These are phyloP conservation scores for Saxispiralis lemnorum DNA, from an alignment of 495 filamentous ascomycete species.

Conservation along the genomic window DNA sequence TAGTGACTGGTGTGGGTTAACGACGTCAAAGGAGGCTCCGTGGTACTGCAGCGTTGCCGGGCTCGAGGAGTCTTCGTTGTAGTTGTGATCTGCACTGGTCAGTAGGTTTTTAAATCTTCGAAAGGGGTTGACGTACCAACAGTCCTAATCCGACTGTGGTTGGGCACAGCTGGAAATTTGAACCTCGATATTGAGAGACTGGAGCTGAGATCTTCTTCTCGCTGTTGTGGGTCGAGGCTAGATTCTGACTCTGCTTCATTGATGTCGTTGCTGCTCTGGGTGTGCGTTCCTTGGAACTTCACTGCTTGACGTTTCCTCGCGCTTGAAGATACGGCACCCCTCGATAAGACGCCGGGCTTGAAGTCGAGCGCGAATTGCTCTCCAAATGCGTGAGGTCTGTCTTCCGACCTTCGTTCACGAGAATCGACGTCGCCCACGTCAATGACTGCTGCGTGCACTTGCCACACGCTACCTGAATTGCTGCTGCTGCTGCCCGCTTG, in stretches of 20 bases:
- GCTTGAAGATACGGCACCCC: not conserved
- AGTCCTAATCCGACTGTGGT: slow-evolving; percentile 5
- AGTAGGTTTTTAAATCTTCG: not conserved
- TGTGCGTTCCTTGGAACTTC: not conserved
- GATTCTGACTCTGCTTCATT: no score
- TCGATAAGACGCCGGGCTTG: not conserved
- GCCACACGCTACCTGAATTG: slow-evolving; percentile 1
- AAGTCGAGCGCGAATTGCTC: no score
- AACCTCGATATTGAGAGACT: slow-evolving; percentile 11
- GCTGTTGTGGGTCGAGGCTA: not conserved
- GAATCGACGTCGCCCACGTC: not conserved
- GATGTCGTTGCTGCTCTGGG: not conserved
- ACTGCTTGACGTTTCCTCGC: not conserved
- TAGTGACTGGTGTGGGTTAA: slow-evolving; percentile 15
- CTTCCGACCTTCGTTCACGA: not conserved
- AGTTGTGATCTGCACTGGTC: not conserved
- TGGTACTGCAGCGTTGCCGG: slow-evolving; percentile 13
- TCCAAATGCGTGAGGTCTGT: no score
- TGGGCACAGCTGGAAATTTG: slow-evolving; percentile 12
- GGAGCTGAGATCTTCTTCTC: slow-evolving; percentile 2
- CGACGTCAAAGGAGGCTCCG: slow-evolving; percentile 16
- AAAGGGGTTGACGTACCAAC: slow-evolving; percentile 6
- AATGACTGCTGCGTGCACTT: slow-evolving; percentile 13
- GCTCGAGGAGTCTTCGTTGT: not conserved
- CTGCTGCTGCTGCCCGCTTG: not conserved